Base-by-base conservation (phyloP, 2,329 filamentous ascomycete genomes). In the Anthostomella pinea region DNA sequence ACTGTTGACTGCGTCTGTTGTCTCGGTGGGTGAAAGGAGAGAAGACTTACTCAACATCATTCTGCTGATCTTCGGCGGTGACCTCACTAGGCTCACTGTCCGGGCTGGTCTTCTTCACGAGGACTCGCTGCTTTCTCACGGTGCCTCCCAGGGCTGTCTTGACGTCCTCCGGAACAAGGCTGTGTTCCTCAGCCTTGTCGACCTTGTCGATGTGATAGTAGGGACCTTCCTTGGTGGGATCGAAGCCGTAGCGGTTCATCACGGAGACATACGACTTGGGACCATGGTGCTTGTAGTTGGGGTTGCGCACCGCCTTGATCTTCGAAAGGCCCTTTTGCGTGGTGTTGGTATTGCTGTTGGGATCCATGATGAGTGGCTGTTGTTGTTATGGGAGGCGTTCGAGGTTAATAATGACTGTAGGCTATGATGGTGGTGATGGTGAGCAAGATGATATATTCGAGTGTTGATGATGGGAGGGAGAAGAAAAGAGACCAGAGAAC, bases 31-130 rank as follows among this genome's bases (percentile, higher is more conserved):
- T n/a, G n/a, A n/a, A n/a, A 22, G 8, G 28, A 9, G 25, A 10
- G 31, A 17, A 25, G 18, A 39, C 45, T 38, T 20, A 56, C 62
- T 76, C 62, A 3, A 75, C 66, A 45, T 86, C 82, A 48, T 83
- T 82, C 60, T 85, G 77, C 39, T 79, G 69, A 54, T 86, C 82
- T 15, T 83, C 72, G 5, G 75, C 73, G 7, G 70, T 64, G 15
- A 83, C 74, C 27, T 75, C 62, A 2, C 69, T 69, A 8, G 59
- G 51, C 30, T 69, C 46, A 23, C 57, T 59, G 10, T 54, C 43
- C 24, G 49, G 17, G 39, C 39, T 38, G 14, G 53, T 67, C 56
- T 68, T 70, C 56, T 73, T 70, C 45, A 62, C 62, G 18, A 82
- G 62, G 13, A 67, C 56, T 41, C 68, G 66, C 28, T 66, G 63